Percentiles rank a stretch among this genome's conserved stretches.
Conservation (phyloP, 2,329 filamentous ascomycete species). For the Davidsoniella australis region DNA sequence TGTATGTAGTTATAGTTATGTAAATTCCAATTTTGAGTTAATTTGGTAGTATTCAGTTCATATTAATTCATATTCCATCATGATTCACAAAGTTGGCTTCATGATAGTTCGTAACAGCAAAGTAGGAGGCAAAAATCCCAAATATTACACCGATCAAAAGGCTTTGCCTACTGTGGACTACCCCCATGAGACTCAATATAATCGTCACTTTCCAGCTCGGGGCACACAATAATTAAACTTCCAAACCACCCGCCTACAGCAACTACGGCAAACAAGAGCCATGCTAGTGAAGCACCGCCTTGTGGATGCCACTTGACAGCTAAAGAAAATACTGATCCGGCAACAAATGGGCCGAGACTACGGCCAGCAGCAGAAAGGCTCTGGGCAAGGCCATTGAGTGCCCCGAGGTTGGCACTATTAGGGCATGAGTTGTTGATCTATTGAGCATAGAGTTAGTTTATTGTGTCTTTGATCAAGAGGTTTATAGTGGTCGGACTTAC, state of each 20-base stretch:
- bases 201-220: slow-evolving; percentile 41
- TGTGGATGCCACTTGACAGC: slow-evolving; percentile 55
- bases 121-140: too few species aligned
- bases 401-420: slow-evolving; percentile 50
- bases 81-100: too few species aligned
- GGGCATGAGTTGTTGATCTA: slow-evolving; percentile 10
- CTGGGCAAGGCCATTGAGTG: slow-evolving; percentile 84
- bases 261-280: slow-evolving; percentile 74
- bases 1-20: background rate
- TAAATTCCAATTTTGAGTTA: background rate
- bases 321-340: slow-evolving; percentile 70
- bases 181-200: slow-evolving; percentile 15
- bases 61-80: too few species aligned
- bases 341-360: slow-evolving; percentile 74
- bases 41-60: too few species aligned
- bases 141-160: background rate
- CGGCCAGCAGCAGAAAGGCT: slow-evolving; percentile 82
- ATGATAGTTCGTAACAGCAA: too few species aligned
- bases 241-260: slow-evolving; percentile 64
- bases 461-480: background rate
- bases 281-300: slow-evolving; percentile 61
- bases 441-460: background rate
- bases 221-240: slow-evolving; percentile 59
- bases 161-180: background rate
- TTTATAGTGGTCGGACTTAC: slow-evolving; percentile 32